Percentiles rank a stretch among this genome's conserved stretches.
Conservation (phyloP, 441 rosid species). For the Populus hybrid region DNA sequence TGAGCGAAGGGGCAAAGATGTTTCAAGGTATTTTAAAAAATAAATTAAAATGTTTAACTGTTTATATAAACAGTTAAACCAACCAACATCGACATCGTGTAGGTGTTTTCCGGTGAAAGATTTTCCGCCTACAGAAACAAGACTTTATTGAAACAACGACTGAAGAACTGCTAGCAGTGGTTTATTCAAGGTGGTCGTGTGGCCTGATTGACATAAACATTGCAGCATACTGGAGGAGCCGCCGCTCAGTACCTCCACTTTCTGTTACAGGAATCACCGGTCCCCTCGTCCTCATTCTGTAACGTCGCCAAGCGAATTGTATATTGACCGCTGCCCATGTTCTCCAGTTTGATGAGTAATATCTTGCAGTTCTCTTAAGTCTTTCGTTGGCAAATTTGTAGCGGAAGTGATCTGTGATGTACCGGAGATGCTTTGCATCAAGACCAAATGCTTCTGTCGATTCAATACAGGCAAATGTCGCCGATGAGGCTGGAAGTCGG, state of each 20-base stretch:
- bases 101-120: too few relatives aligned
- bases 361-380: conserved; percentile 62
- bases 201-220: conserved; percentile 81
- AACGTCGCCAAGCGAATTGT: conserved; percentile 58
- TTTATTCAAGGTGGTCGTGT: conserved; percentile 69
- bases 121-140: neutral
- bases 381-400: conserved; percentile 61
- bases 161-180: neutral
- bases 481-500: conserved; percentile 62
- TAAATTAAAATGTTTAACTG: too few relatives aligned
- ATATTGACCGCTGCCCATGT: conserved; percentile 76
- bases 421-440: conserved; percentile 43
- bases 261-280: conserved; percentile 29
- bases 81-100: too few relatives aligned
- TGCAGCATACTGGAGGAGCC: conserved; percentile 59
- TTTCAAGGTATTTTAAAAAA: too few relatives aligned
- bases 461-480: conserved; percentile 56
- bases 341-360: conserved; percentile 73
- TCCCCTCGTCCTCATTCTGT: conserved; percentile 48
- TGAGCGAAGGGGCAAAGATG: too few relatives aligned
- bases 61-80: too few relatives aligned
- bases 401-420: conserved; percentile 66
- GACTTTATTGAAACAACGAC: conserved; percentile 6
- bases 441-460: conserved; percentile 52
- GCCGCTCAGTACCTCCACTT: conserved; percentile 29